phyloP scores from a whole-genome alignment of 2,329 filamentous ascomycete genomes.

The Teratosphaeria viscida region DNA sequence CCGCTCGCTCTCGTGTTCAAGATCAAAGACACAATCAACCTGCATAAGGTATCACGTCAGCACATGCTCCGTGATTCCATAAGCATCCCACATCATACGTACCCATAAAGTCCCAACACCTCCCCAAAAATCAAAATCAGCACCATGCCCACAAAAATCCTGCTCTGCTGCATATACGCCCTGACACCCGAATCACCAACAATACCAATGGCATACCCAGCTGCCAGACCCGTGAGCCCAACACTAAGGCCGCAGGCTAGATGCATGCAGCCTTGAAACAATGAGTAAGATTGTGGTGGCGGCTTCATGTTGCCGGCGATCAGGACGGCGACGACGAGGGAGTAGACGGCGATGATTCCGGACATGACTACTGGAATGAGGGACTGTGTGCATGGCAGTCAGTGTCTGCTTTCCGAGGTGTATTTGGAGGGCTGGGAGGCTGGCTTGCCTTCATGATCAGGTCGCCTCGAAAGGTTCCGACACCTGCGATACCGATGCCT shows the following conservation, averaged over 20 bases:
- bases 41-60: conserved; percentile 26
- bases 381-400: conserved; percentile 41
- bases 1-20: conserved; percentile 56
- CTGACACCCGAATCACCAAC: conserved; percentile 85
- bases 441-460: conserved; percentile 77
- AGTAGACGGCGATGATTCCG: conserved; percentile 97
- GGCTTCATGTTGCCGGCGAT: conserved; percentile 84
- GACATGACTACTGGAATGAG: conserved; percentile 93
- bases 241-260: conserved; percentile 83
- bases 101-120: conserved; percentile 95
- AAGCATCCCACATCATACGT: conserved; percentile 27
- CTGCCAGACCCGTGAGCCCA: conserved; percentile 82
- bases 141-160: conserved; percentile 97
- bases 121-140: conserved; percentile 97
- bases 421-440: neutral
- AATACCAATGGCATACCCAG: conserved; percentile 91
- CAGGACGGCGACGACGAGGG: conserved; percentile 89
- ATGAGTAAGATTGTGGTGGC: conserved; percentile 59
- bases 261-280: conserved; percentile 92
- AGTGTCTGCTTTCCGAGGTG: neutral
- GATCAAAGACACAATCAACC: conserved; percentile 85
- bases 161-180: conserved; percentile 90
- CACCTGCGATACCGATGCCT: conserved; percentile 76
- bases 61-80: neutral
- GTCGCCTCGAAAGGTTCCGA: conserved; percentile 75